Base-by-base conservation (phyloP, 2,329 filamentous ascomycete species). In the Aspergillus bombycis region DNA sequence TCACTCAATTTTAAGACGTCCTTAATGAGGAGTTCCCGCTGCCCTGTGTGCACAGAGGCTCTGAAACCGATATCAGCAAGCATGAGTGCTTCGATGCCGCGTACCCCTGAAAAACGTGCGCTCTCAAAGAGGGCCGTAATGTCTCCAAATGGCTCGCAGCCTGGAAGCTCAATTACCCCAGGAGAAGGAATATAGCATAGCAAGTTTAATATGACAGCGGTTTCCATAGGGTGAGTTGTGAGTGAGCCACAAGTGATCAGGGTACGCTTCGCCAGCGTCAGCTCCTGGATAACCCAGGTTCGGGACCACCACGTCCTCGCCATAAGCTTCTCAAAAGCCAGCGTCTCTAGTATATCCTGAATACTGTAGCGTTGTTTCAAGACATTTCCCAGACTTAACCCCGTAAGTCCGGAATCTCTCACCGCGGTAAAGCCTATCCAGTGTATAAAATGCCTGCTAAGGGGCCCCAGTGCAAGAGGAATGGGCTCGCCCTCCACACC, bases 1-100 rank as follows among this genome's bases (percentile, higher is more conserved):
- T 5, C 5, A 0, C 1, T 21, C 12, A 3, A 1, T 26, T 26
- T 12, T 26, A 26, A 26, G 4, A 11, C 0, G 0, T 12, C 26
- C 10, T 26, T 48, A n/a, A 26, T 0, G 9, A 11, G 1, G 23
- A 11, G 10, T 9, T 48, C 45, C 23, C 45, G 10, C 23, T 23
- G n/a, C 10, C 23, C 7, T 16, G 21, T 1, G 23, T 26, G 3
- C 14, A 0, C 1, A 16, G 45, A 10, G 10, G n/a, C 5, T 26
- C 45, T 48, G 10, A 12, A 26, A 11, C 45, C 12, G 23, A 48
- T 48, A 26, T 48, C n/a, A 0, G 45, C 45, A 21, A 48, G 12
- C n/a, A 48, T 21, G 14, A 48, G 23, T 1, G 45, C 45, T 16
- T 48, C 45, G n/a, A 48, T 21, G n/a, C 45, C 45, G 45, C 2